Conservation (phyloP, 2,329 filamentous ascomycete species). For the Hortaea werneckii region DNA sequence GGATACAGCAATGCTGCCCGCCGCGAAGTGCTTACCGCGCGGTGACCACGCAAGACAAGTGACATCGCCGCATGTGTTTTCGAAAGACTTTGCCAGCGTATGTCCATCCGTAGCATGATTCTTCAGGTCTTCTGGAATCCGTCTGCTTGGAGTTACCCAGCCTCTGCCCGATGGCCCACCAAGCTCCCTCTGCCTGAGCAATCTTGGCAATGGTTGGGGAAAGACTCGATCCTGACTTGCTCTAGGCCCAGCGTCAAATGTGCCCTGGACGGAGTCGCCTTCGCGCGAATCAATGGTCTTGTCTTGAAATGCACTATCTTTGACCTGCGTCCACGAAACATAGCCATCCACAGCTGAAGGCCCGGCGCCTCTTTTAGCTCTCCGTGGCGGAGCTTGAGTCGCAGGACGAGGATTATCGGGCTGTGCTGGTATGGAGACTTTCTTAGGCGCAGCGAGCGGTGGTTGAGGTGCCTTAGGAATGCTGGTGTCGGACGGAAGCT, state of each 20-base stretch:
- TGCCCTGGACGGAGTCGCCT: neutral
- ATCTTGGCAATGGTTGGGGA: constrained; percentile 10
- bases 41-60: constrained; percentile 47
- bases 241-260: neutral
- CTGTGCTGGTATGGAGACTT: neutral
- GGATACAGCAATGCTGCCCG: constrained; percentile 46
- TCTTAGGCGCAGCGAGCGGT: neutral
- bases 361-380: neutral
- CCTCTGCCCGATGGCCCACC: constrained; percentile 11
- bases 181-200: constrained; percentile 20
- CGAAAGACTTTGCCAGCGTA: constrained; percentile 28
- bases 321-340: constrained; percentile 13
- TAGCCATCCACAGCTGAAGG: constrained; percentile 12
- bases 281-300: neutral
- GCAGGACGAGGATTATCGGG: neutral
- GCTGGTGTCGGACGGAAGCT: neutral
- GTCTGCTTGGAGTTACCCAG: constrained; percentile 6
- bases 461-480: neutral
- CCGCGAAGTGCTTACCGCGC: constrained; percentile 45
- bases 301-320: constrained; percentile 1
- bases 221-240: constrained; percentile 8
- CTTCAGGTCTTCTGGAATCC: constrained; percentile 16
- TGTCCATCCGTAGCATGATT: constrained; percentile 31
- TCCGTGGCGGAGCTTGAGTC: neutral
- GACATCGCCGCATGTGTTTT: constrained; percentile 49